phyloP scores from a whole-genome alignment of 2,329 filamentous ascomycete genomes.

The Xylaria hypoxylon region DNA sequence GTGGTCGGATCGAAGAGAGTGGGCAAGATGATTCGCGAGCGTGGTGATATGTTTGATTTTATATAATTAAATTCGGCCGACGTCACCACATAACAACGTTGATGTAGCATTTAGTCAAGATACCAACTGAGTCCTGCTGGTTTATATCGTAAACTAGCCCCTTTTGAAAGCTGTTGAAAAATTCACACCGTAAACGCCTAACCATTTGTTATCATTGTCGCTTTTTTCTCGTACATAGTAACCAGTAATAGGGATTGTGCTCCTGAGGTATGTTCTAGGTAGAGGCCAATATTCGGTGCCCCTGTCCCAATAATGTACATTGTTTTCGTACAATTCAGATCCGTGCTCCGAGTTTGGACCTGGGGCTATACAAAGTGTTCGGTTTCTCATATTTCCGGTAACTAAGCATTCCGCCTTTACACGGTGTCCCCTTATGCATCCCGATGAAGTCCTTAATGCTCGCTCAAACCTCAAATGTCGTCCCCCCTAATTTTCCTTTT shows the following conservation, averaged over 20 bases:
- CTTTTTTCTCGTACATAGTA: background rate
- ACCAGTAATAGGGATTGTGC: background rate
- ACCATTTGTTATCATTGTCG: background rate
- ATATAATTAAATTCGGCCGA: slow-evolving; percentile 62
- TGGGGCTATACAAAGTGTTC: slow-evolving; percentile 46
- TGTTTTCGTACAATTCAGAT: slow-evolving; percentile 49
- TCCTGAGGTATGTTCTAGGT: slow-evolving; percentile 23
- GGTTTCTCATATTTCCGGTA: slow-evolving; percentile 47
- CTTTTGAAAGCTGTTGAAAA: background rate
- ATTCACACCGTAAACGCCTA: background rate
- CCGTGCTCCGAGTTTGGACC: slow-evolving; percentile 42
- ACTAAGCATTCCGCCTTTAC: slow-evolving; percentile 3
- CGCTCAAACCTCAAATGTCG: background rate
- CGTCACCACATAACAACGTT: background rate
- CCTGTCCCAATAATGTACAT: slow-evolving; percentile 36
- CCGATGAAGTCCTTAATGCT: background rate
- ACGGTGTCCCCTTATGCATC: no score
- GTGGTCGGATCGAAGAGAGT: slow-evolving; percentile 85
- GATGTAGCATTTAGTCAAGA: slow-evolving; percentile 13
- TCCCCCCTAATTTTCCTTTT: background rate
- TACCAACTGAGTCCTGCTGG: slow-evolving; percentile 8
- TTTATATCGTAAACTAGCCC: background rate
- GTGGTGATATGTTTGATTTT: slow-evolving; percentile 95
- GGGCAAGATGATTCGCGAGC: slow-evolving; percentile 84
- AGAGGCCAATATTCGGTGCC: background rate